phyloP scores from a whole-genome alignment of 495 filamentous ascomycete species.

The Tricharina praecox region DNA sequence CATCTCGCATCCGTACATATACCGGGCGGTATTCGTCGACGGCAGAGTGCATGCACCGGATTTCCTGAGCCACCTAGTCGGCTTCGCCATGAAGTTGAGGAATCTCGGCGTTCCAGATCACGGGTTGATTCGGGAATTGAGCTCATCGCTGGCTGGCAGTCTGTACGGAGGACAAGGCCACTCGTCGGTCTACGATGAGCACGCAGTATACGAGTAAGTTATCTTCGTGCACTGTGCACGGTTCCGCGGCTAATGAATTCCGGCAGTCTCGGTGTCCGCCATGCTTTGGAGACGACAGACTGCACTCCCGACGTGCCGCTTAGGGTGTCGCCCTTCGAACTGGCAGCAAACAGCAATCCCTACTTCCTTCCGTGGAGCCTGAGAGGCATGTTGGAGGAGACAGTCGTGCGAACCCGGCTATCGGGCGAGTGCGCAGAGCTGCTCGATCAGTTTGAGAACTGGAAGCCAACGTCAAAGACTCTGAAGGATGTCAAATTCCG shows the following conservation, averaged over 20 bases:
- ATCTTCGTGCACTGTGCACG: background rate
- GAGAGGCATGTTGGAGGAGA: slow-evolving; percentile 81
- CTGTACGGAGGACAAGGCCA: slow-evolving; percentile 87
- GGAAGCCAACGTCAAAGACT: slow-evolving; percentile 76
- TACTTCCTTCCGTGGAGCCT: slow-evolving; percentile 89
- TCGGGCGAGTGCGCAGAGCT: slow-evolving; percentile 60
- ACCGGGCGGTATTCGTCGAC: slow-evolving; percentile 85
- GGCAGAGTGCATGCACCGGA: slow-evolving; percentile 82
- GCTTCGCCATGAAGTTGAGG: slow-evolving; percentile 79
- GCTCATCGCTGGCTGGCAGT: slow-evolving; percentile 71
- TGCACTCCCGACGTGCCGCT: slow-evolving; percentile 39
- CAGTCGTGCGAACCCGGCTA: slow-evolving; percentile 67
- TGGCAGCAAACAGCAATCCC: slow-evolving; percentile 40
- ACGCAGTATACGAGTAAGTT: slow-evolving; percentile 68
- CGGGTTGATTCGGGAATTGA: slow-evolving; percentile 81
- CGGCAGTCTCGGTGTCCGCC: slow-evolving; percentile 56
- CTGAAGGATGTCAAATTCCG: slow-evolving; percentile 93
- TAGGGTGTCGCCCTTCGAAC: slow-evolving; percentile 34
- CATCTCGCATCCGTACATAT: slow-evolving; percentile 77
- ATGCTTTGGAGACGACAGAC: slow-evolving; percentile 67
- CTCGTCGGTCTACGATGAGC: slow-evolving; percentile 80
- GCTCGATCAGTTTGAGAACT: slow-evolving; percentile 76
- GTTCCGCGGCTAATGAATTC: slow-evolving; percentile 15
- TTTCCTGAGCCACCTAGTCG: slow-evolving; percentile 82
- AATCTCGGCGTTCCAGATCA: slow-evolving; percentile 87